Evolutionary conservation across 352 stramenopile genomes (phyloP).

Genomic region (Aphanomyces astaci): DNA sequence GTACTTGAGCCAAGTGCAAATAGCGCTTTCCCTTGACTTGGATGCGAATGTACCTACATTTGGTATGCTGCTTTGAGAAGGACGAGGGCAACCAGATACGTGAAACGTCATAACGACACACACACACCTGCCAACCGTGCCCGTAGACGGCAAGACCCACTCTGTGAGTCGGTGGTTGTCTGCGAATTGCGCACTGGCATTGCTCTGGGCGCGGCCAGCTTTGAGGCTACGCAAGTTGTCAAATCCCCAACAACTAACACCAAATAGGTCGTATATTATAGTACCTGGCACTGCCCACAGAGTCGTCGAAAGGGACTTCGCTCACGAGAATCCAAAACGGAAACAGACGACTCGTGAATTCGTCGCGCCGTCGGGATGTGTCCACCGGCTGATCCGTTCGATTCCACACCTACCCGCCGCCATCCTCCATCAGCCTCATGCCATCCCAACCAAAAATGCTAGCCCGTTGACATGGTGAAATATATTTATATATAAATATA

Average conservation of each 20-base stretch:
- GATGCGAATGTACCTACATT: slow-evolving; percentile 49
- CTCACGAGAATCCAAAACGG: slow-evolving; percentile 91
- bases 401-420: slow-evolving; percentile 75
- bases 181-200: slow-evolving; percentile 71
- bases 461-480: too few species aligned
- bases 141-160: slow-evolving; percentile 80
- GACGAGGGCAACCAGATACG: neutral
- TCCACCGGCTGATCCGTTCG: slow-evolving; percentile 83
- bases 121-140: slow-evolving; percentile 72
- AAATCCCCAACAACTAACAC: neutral
- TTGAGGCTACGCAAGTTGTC: slow-evolving; percentile 37
- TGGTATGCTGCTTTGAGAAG: neutral
- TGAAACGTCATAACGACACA: too few species aligned
- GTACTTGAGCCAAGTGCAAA: slow-evolving; percentile 74
- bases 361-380: slow-evolving; percentile 48
- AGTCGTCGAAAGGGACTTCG: slow-evolving; percentile 75
- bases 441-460: neutral
- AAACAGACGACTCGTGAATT: slow-evolving; percentile 81
- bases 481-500: too few species aligned
- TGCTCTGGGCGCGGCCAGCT: slow-evolving; percentile 69
- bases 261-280: neutral
- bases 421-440: slow-evolving; percentile 19
- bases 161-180: slow-evolving; percentile 71
- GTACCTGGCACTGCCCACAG: slow-evolving; percentile 67
- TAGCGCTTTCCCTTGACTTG: slow-evolving; percentile 86